These are phyloP conservation scores for Salix dunnii DNA, from an alignment of 345 rosid genomes.

Conservation along the genomic window DNA sequence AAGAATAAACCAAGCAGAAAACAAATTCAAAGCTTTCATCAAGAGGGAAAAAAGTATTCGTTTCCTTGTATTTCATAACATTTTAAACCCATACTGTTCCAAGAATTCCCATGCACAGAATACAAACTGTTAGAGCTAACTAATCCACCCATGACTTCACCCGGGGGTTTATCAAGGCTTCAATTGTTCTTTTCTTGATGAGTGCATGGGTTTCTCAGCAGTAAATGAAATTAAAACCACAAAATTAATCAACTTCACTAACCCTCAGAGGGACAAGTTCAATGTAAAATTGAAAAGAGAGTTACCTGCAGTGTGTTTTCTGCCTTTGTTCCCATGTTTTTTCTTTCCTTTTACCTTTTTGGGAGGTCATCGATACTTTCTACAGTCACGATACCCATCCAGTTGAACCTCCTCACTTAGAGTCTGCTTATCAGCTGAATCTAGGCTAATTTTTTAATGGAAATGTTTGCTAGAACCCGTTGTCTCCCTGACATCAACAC, in stretches of 20 bases:
- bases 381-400: conserved; percentile 2
- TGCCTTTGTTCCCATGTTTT: conserved; percentile 70
- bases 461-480: conserved; percentile 18
- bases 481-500: conserved; percentile 15
- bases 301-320: conserved; percentile 65
- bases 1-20: not conserved
- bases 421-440: conserved; percentile 20
- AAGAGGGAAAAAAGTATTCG: not conserved
- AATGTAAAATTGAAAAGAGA: not conserved
- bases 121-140: conserved; percentile 21
- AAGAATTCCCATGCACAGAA: not conserved
- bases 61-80: too few relatives aligned
- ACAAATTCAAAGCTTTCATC: not conserved
- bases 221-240: conserved; percentile 6
- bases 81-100: conserved; percentile 1
- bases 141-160: conserved; percentile 82
- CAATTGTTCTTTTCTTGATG: conserved; percentile 78
- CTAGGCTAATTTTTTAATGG: conserved; percentile 11
- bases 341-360: conserved; percentile 54
- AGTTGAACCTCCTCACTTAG: conserved; percentile 16
- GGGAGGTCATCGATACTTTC: conserved; percentile 19
- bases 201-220: conserved; percentile 61
- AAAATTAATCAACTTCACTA: conserved; percentile 14
- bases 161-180: conserved; percentile 87
- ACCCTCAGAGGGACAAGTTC: not conserved